Evolutionary conservation across 768 basidiomycete genomes (phyloP), one percentile per base, ranked within the genome.

Genomic region (Phylloporus sp.): DNA sequence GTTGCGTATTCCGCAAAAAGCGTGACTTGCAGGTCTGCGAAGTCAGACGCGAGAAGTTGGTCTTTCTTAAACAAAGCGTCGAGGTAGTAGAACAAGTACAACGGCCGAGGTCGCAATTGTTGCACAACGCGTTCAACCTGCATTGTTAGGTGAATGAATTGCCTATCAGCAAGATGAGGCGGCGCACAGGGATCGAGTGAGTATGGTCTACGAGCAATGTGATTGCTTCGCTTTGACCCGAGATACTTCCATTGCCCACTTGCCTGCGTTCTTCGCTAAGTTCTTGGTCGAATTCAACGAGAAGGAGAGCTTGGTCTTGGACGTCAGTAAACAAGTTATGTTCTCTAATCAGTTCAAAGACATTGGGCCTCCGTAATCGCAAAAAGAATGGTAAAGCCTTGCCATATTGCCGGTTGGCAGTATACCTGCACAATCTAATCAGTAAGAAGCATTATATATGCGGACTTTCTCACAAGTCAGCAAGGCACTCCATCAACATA

Each of bases 281-380:
- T 65, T 95, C 91, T 50, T 90, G 85, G 60, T 97, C 95, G 55
- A 98, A 98, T 63, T 98, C 92, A 12, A 99, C 87, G 2, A 99
- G 81, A 11, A 93, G 75, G 3, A 97, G 73, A 16, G 90, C 93
- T 69, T 97, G 94, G 62, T 98, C 94, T 63, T 91, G 88, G 2
- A 99, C 91, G 49, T 91, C 91, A 22, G 94, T 90, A 69, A 97
- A 99, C 6, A 99, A 74, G 61, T 95, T 95, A 64, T 97, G 77
- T 48, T 97, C 92, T 31, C 88, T 78, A 59, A 99, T 97, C 50
- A 99, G 84, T 53, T 94, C 87, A 67, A 99, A 95, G 12, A 97
- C 95, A 59, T 93, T 86, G 7, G 92, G 84, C 45, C 86, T 78
- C 42, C 94, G 84, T 15, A 98, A 76, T 8, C 91, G 81, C 15